phyloP scores from a whole-genome alignment of 164 flowering plant genomes.

The Cinnamomum micranthum region DNA sequence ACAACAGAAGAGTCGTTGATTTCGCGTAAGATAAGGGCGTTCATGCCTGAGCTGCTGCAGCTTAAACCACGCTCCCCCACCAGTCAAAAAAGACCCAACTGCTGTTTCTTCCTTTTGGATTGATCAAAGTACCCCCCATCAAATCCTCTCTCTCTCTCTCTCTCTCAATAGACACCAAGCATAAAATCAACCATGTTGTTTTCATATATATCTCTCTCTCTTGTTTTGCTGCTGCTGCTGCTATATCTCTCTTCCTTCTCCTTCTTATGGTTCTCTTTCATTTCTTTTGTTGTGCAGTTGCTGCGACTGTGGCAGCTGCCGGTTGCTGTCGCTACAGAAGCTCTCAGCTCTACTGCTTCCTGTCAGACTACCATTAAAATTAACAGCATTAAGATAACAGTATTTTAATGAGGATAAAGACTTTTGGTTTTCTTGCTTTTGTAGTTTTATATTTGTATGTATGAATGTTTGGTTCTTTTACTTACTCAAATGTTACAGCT shows the following conservation, averaged over 20 bases:
- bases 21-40: conserved; percentile 10
- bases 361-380: conserved; percentile 1
- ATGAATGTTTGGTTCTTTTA: too few relatives aligned
- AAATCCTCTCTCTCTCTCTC: neutral
- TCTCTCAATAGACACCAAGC: neutral
- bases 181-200: too few relatives aligned
- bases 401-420: too few relatives aligned
- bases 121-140: neutral
- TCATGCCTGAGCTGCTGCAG: conserved; percentile 13
- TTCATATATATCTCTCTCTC: neutral
- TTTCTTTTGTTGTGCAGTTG: conserved; percentile 5
- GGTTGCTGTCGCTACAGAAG: neutral
- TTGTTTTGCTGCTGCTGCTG: neutral
- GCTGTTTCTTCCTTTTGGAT: neutral
- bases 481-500: too few relatives aligned
- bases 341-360: neutral
- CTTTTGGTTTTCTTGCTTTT: too few relatives aligned
- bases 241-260: neutral
- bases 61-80: conserved; percentile 7
- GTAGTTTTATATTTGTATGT: too few relatives aligned
- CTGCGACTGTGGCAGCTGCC: conserved; percentile 3
- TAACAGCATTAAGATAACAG: neutral
- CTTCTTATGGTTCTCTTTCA: neutral
- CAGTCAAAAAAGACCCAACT: neutral
- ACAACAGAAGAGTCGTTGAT: conserved; percentile 23